These are phyloP conservation scores for Lippia alba DNA, from an alignment of 305 asterid species.

Conservation along the genomic window DNA sequence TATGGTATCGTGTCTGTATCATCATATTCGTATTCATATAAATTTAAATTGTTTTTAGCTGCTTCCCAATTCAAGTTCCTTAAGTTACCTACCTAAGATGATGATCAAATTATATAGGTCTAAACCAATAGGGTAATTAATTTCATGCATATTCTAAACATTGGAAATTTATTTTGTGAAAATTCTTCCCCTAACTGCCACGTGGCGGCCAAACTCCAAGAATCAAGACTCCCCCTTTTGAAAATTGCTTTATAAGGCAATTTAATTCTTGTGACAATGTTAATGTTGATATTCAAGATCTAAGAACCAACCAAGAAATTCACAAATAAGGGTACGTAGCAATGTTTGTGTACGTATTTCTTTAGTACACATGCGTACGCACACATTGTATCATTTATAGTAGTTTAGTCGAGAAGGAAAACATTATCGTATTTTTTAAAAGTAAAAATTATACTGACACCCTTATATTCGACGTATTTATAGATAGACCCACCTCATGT, in stretches of 20 bases:
- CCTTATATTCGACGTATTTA: too few relatives aligned
- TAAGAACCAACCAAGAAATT: not conserved
- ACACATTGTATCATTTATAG: too few relatives aligned
- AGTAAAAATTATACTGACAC: too few relatives aligned
- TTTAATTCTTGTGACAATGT: too few relatives aligned
- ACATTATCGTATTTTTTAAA: too few relatives aligned
- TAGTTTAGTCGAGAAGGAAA: too few relatives aligned
- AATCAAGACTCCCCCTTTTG: not conserved
- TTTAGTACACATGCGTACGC: too few relatives aligned
- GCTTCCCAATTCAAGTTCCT: not conserved
- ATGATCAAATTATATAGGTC: not conserved
- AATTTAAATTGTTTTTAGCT: not conserved
- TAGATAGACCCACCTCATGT: too few relatives aligned
- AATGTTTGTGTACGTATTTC: too few relatives aligned
- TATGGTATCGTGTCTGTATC: too few relatives aligned
- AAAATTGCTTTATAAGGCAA: conserved; percentile 2
- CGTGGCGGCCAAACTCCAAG: conserved; percentile 8
- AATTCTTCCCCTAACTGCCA: not conserved
- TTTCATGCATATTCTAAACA: not conserved
- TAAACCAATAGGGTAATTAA: conserved; percentile 3
- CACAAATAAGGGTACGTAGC: not conserved
- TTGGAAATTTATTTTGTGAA: not conserved
- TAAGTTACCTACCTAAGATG: not conserved
- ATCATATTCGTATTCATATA: too few relatives aligned
- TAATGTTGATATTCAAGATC: not conserved